Conservation (phyloP, 2,329 filamentous ascomycete genomes). For the Penicillium sp. region DNA sequence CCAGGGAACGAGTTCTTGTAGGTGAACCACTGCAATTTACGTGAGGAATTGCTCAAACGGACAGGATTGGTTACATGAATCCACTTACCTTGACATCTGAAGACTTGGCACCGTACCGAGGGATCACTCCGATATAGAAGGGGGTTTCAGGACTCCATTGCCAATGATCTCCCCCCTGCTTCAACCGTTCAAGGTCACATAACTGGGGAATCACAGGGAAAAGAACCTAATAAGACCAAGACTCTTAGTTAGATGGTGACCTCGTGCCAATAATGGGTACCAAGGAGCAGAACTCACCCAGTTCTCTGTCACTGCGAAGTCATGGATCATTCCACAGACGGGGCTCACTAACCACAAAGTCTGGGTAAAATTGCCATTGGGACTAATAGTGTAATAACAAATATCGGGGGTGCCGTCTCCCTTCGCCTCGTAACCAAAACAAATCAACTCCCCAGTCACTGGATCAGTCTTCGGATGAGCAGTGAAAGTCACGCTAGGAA, state of each 20-base stretch:
- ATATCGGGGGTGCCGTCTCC: slow-evolving; percentile 43
- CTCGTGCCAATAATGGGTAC: background rate
- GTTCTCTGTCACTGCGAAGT: slow-evolving; percentile 45
- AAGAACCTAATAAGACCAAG: slow-evolving; percentile 29
- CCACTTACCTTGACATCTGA: slow-evolving; percentile 33
- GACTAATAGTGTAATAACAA: slow-evolving; percentile 34
- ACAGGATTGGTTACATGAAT: background rate
- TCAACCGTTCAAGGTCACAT: slow-evolving; percentile 39
- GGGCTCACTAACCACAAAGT: slow-evolving; percentile 38
- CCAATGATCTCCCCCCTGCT: slow-evolving; percentile 44
- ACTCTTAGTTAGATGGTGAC: background rate
- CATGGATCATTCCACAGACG: slow-evolving; percentile 44
- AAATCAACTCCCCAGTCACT: slow-evolving; percentile 54
- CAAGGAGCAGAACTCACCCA: slow-evolving; percentile 22
- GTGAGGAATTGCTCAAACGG: background rate
- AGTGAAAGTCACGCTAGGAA: slow-evolving; percentile 50
- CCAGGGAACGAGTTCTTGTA: slow-evolving; percentile 36
- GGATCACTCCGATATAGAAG: slow-evolving; percentile 30
- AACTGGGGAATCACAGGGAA: slow-evolving; percentile 40
- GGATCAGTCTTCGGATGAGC: slow-evolving; percentile 57
- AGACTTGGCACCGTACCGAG: slow-evolving; percentile 22
- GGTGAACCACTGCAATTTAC: slow-evolving; percentile 35
- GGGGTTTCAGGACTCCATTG: slow-evolving; percentile 37
- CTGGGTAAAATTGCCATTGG: slow-evolving; percentile 32
- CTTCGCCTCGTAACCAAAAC: slow-evolving; percentile 51